Evolutionary conservation across 106 monocot genomes (phyloP), one percentile per base, ranked within the genome.

Genomic region (Phalaenopsis equestris): DNA sequence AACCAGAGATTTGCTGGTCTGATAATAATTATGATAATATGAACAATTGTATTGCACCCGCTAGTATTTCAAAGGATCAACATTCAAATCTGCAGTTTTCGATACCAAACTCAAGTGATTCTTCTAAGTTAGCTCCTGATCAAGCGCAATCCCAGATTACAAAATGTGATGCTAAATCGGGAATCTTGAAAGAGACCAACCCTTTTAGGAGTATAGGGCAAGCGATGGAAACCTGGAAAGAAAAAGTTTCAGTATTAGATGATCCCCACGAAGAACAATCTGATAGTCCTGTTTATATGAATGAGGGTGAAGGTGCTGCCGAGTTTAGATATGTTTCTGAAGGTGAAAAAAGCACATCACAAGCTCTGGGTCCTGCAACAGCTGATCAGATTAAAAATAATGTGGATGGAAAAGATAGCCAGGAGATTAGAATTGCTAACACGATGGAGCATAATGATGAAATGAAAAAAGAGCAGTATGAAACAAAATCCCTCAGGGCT

Each of bases 161-260:
- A 8, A 74, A 92, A 79, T 72, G 49, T 48, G 61, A 61, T 42
- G 24, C 30, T 72, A 30, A 80, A 23, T 83, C 84, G 18, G 42
- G 73, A 57, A 85, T 86, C 52, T 85, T 56, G 81, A 74, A 79
- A 55, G 64, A 75, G 68, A 84, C 91, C 77, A 94, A 94, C 86
- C 97, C 97, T 10, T 97, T 89, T 64, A 86, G 97, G 76, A 92
- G 89, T 82, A 67, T 94, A 41, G 94, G 90, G 4, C 87, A 97
- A 86, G 97, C 94, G 41, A 73, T 97, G 84, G 80, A 86, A 68
- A 87, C 87, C 37, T 97, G 92, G 94, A 94, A 94, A 86, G 94
- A 97, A 81, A 87, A 90, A 78, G 94, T 92, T 67, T 85, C 85
- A 73, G 83, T 97, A 19, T 87, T 92, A 12, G 81, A 73, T 81